Base-by-base conservation (phyloP, 805 yeast genomes). In the Kregervanrija pseudodelftensis region DNA sequence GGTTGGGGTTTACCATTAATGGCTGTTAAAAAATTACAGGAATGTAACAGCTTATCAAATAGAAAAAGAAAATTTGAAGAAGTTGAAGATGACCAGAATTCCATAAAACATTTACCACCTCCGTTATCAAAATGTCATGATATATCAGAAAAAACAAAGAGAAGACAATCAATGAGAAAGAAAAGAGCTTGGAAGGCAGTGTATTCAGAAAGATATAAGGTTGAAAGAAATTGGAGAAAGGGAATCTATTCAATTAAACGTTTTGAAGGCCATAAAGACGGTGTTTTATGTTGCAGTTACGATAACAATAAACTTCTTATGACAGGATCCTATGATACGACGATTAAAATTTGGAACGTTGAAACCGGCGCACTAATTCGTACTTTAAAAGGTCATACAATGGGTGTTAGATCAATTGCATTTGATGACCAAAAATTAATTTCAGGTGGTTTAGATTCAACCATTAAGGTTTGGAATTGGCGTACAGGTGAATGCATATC, bases 1-100 rank as follows among this genome's bases (percentile, higher is more conserved):
- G 99, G 99, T 12, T 93, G 99, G 99, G 99, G 99, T 4, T 72
- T 93, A 51, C 99, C 99, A 3, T 68, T 93, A 48, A 77, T 93
- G 79, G 96, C 89, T 57, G 87, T 89, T 80, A 85, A 82, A 60
- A 72, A 79, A 56, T 66, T 60, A 45, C 66, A 59, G 36, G 65
- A 61, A 47, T 43, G 48, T 40, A 42, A 58, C 11, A 50, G 47
- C n/a, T 34, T 39, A 14, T 33, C 40, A 16, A 37, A 35, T 12
- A 43, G 46, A 49, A 57, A 54, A 48, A 50, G 59, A 37, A 55
- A 52, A 39, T 44, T 52, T 14, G 57, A 56, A 30, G 60, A 57
- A 37, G 53, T 49, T 32, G 60, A 53, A n/a, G 49, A 47, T 11
- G 50, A 47, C 2, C 49, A 47, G 12, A 40, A 54, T 30, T 42